phyloP scores from a whole-genome alignment of 163 green algal genomes.

The Prototheca cutis region DNA sequence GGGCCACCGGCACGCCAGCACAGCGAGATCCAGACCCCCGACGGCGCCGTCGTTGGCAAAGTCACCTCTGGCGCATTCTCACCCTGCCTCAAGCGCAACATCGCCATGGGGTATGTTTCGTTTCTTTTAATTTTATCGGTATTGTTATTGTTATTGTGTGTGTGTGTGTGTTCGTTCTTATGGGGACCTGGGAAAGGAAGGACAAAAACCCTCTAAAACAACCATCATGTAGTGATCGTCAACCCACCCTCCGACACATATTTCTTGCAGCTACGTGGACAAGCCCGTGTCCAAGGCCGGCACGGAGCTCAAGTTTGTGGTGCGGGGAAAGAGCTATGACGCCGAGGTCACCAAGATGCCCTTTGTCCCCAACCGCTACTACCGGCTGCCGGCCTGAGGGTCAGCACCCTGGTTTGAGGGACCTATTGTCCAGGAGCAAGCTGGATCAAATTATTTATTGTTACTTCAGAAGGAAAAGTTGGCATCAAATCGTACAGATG shows the following conservation, averaged over 20 bases:
- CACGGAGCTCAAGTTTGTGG: conserved; percentile 85
- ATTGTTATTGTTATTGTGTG: too few relatives aligned
- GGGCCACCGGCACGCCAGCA: conserved; percentile 66
- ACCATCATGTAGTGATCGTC: too few relatives aligned
- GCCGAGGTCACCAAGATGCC: conserved; percentile 95
- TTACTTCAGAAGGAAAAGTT: too few relatives aligned
- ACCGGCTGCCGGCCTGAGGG: conserved; percentile 20
- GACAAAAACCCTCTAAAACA: too few relatives aligned
- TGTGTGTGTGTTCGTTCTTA: too few relatives aligned
- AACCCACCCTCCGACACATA: too few relatives aligned
- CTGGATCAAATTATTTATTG: too few relatives aligned
- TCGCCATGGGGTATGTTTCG: conserved; percentile 99
- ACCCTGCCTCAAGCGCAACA: conserved; percentile 94
- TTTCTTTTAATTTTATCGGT: too few relatives aligned
- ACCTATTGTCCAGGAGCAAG: too few relatives aligned
- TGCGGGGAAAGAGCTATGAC: conserved; percentile 78
- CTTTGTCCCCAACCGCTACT: conserved; percentile 93
- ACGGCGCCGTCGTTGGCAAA: conserved; percentile 75
- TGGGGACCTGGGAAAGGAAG: too few relatives aligned
- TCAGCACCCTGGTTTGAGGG: neutral
- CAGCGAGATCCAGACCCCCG: conserved; percentile 52
- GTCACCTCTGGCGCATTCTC: conserved; percentile 90
- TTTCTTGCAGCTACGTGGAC: conserved; percentile 92
- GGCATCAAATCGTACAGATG: too few relatives aligned
- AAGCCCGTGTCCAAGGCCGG: conserved; percentile 84